Evolutionary conservation across 148 eudicot species (phyloP).

Genomic region (Chenopodium berlandieri): DNA sequence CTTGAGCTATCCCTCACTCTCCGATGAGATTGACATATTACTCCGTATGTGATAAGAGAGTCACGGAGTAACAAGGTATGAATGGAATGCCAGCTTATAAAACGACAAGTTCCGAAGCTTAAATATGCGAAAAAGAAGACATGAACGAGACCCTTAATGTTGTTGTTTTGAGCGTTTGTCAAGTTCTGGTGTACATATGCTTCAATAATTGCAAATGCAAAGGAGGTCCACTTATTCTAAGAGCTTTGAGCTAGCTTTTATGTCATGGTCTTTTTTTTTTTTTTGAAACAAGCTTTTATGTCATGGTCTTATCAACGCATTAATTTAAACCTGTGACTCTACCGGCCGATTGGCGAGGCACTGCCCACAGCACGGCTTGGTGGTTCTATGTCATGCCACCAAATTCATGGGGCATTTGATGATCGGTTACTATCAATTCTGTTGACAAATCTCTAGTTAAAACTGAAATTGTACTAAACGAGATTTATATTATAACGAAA

Average conservation of each 20-base stretch:
- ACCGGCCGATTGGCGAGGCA: neutral
- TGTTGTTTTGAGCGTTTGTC: conserved; percentile 1
- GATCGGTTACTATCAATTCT: too few species aligned
- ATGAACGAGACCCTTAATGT: neutral
- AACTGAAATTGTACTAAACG: neutral
- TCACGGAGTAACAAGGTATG: neutral
- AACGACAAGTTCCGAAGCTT: neutral
- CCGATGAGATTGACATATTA: neutral
- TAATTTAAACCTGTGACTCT: too few species aligned
- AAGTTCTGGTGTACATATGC: neutral
- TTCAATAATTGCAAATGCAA: conserved; percentile 8
- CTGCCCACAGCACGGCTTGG: neutral
- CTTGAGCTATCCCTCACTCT: too few species aligned
- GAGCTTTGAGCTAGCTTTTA: neutral
- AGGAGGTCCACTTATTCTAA: conserved; percentile 10
- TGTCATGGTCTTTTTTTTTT: neutral
- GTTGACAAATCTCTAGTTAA: too few species aligned
- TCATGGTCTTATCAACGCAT: neutral
- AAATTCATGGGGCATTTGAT: too few species aligned
- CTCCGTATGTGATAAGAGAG: neutral
- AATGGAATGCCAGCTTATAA: neutral
- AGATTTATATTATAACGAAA: neutral
- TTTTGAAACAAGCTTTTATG: neutral
- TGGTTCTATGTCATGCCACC: neutral
- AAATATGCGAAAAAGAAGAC: neutral